Conservation (phyloP, 495 filamentous ascomycete genomes). For the Tetracladium marchalianum region DNA sequence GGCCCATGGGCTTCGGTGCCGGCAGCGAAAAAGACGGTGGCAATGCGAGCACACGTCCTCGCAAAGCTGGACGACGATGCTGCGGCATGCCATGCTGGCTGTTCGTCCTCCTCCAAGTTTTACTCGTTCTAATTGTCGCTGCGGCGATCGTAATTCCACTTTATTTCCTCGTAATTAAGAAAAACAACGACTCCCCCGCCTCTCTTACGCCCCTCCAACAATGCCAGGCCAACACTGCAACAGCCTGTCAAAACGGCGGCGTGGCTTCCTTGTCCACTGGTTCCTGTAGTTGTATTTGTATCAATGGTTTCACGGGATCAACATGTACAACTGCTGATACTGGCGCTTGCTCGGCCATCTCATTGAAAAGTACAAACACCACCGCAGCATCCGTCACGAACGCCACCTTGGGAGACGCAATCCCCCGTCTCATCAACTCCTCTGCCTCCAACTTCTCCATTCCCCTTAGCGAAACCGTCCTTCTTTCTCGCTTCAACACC, state of each 20-base stretch:
- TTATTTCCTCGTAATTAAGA: constrained; percentile 65
- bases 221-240: constrained; percentile 20
- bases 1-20: constrained; percentile 7
- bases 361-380: constrained; percentile 30
- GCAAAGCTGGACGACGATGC: constrained; percentile 25
- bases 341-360: constrained; percentile 61
- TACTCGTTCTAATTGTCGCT: constrained; percentile 66
- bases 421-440: constrained; percentile 60
- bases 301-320: constrained; percentile 74
- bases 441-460: constrained; percentile 65
- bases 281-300: constrained; percentile 76
- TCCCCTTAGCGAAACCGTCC: constrained; percentile 48
- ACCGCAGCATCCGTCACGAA: constrained; percentile 5
- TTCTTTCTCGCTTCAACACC: constrained; percentile 69
- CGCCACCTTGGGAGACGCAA: constrained; percentile 71
- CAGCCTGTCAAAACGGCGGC: constrained; percentile 70
- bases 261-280: constrained; percentile 54
- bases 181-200: constrained; percentile 16
- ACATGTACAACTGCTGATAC: constrained; percentile 53
- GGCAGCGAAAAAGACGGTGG: neutral
- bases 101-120: constrained; percentile 59
- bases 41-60: neutral
- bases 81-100: constrained; percentile 81
- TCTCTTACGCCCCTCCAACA: constrained; percentile 41
- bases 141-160: constrained; percentile 83